Base-by-base conservation (phyloP, 1,284 basidiomycete genomes). In the Fomitopsis schrenkii region DNA sequence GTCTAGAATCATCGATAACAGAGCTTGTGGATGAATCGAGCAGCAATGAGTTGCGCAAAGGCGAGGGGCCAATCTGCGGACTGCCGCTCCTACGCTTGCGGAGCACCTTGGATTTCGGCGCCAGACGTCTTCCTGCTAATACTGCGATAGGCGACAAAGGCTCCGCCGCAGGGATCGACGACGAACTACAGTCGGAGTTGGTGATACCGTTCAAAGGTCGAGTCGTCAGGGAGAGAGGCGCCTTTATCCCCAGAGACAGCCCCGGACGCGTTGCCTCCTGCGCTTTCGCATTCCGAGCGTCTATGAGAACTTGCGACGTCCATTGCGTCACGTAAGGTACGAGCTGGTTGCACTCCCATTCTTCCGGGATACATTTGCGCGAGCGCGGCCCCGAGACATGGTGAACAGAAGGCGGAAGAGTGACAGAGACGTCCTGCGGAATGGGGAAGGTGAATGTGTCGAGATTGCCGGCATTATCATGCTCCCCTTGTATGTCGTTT, bases 51-150 rank as follows among this genome's bases (percentile, higher is more conserved):
- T 67, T 63, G 6, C 67, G 65, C 28, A 68, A 46, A 5, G 65
- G 66, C 15, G 65, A 65, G 5, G 67, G 65, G 14, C 64, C 61
- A 19, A 61, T 45, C 8, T 59, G 63, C 19, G 66, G 66, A 33
- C 66, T 67, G 33, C 54, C 40, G 46, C 59, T 64, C 17, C 45
- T 62, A 41, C 61, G 59, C 12, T 52, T 33, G 26, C 57, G 60
- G 17, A 58, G 40, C 2, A 19, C n/a, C 26, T 33, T 35, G 10
- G 45, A 33, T 38, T 59, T 44, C 30, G 56, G 40, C 2, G 46
- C 36, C 22, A 57, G 55, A 35, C n/a, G 50, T 56, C 54, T 35
- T 46, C 35, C 60, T 19, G 45, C 19, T 55, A 62, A 7, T 42
- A 53, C n/a, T 12, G 45, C 58, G 19, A 57, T 55, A 26, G 58